A percentile compares a stretch with the other conserved stretches of the same genome.
phyloP scores from a whole-genome alignment of 2,329 filamentous ascomycete genomes.

The Colletotrichum sp. region DNA sequence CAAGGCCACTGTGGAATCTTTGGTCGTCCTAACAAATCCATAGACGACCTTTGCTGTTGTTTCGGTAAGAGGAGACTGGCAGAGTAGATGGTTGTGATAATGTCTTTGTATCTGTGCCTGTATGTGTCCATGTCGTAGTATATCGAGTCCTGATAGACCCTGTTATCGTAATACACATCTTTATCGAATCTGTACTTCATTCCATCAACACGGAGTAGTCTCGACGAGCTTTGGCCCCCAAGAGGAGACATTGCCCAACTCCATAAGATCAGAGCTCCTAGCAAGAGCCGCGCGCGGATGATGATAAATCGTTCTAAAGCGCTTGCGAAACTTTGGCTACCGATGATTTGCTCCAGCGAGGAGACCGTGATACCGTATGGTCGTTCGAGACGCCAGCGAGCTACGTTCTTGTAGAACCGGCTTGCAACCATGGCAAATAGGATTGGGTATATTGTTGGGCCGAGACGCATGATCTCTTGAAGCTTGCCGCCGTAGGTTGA shows the following conservation, averaged over 20 bases:
- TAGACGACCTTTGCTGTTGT: neutral
- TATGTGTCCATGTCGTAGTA: too few relatives aligned
- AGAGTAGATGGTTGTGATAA: neutral
- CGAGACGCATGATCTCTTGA: too few relatives aligned
- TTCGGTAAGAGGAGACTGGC: neutral
- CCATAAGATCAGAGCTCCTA: neutral
- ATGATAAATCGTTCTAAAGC: neutral
- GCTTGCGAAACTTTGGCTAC: conserved; percentile 4
- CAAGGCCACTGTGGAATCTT: conserved; percentile 2
- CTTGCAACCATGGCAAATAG: too few relatives aligned
- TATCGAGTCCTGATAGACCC: neutral
- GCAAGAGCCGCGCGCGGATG: neutral
- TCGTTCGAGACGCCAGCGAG: too few relatives aligned
- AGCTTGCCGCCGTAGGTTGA: too few relatives aligned
- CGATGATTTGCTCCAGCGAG: conserved; percentile 4
- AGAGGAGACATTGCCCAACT: conserved; percentile 2
- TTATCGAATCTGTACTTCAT: too few relatives aligned
- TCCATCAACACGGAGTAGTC: neutral
- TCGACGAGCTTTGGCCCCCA: neutral
- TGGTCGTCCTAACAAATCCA: neutral
- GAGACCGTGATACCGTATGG: too few relatives aligned
- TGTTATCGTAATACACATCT: neutral
- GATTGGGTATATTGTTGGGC: too few relatives aligned
- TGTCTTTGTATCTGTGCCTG: too few relatives aligned
- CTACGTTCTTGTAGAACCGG: too few relatives aligned